Base-by-base conservation (phyloP, 2,329 filamentous ascomycete genomes). In the Ceratocystis colombiana region DNA sequence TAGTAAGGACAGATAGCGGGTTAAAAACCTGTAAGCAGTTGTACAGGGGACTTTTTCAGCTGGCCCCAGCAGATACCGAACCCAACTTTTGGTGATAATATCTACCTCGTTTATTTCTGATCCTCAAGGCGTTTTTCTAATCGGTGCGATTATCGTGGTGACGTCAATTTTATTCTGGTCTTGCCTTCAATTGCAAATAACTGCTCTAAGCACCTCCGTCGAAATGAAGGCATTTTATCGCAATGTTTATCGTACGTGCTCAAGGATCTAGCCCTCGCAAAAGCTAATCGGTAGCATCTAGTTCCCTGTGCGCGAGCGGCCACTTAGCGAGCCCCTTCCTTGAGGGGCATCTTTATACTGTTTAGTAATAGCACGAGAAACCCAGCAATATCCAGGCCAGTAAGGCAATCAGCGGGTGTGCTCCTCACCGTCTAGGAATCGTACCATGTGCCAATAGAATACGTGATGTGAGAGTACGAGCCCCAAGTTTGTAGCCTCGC, bases 391-490 rank as follows among this genome's bases (percentile, higher is more conserved):
- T 53, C 33, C 10, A 37, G 10, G 8, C 48, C 48, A 53, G 48
- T 53, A 20, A 53, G 20, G 20, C 53, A 57, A 30, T 12, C 33
- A 12, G 5, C 17, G 25, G 7, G 25, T 15, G 7, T 53, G 20
- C 48, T 53, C 48, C 53, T 30, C 22, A 12, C 5, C 28, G 15
- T 33, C 28, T 59, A 17, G 28, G 28, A 59, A 33, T 33, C 53
- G 53, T 59, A 59, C n/a, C 53, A 59, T 59, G n/a, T n/a, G 53
- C 22, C 53, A 59, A 25, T 22, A n/a, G 53, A 20, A 59, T 59
- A 33, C 53, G n/a, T 59, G 53, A n/a, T 59, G 25, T 59, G 50
- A 55, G 28, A 17, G 53, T 59, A 59, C 28, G 53, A 33, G 28
- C 17, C 22, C n/a, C 28, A 17, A 8, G 53, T 33, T 30, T 33